These are phyloP conservation scores for Pestalotiopsis sp. DNA, from an alignment of 2,329 filamentous ascomycete species.

Conservation along the genomic window DNA sequence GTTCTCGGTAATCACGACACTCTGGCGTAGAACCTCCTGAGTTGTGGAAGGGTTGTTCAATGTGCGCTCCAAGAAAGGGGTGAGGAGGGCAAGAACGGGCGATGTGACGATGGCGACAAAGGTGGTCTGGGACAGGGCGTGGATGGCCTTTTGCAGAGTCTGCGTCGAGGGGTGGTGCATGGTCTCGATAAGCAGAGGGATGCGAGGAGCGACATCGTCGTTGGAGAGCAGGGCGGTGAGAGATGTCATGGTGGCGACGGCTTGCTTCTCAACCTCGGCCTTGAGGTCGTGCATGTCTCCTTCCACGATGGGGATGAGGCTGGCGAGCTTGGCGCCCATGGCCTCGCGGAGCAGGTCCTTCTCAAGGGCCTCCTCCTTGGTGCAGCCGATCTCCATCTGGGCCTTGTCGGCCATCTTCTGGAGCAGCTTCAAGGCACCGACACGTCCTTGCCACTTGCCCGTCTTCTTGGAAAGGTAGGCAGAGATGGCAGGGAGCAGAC, in stretches of 20 bases:
- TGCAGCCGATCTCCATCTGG: slow-evolving; percentile 76
- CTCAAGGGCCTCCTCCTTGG: slow-evolving; percentile 80
- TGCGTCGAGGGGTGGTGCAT: slow-evolving; percentile 93
- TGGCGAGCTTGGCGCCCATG: slow-evolving; percentile 86
- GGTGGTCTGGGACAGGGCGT: slow-evolving; percentile 95
- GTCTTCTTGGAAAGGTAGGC: slow-evolving; percentile 80
- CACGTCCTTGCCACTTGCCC: slow-evolving; percentile 96
- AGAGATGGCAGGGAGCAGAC: slow-evolving; percentile 75
- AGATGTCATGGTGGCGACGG: slow-evolving; percentile 89
- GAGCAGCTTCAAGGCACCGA: slow-evolving; percentile 81
- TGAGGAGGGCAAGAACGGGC: slow-evolving; percentile 90
- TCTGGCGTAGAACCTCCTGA: slow-evolving; percentile 94
- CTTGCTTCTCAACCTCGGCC: slow-evolving; percentile 82
- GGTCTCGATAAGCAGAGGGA: slow-evolving; percentile 88
- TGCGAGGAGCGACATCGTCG: slow-evolving; percentile 91
- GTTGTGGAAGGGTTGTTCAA: slow-evolving; percentile 88
- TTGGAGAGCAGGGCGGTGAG: slow-evolving; percentile 90
- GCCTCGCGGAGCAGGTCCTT: slow-evolving; percentile 89
- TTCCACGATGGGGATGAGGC: slow-evolving; percentile 89
- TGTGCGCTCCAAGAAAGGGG: slow-evolving; percentile 90
- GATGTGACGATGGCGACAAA: slow-evolving; percentile 97
- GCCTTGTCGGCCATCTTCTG: slow-evolving; percentile 96
- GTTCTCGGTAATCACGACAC: slow-evolving; percentile 96
- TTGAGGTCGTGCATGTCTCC: slow-evolving; percentile 97
- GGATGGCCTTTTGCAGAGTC: slow-evolving; percentile 92